Base-by-base conservation (phyloP, 2,329 filamentous ascomycete genomes). In the Trichoderma citrinoviride region DNA sequence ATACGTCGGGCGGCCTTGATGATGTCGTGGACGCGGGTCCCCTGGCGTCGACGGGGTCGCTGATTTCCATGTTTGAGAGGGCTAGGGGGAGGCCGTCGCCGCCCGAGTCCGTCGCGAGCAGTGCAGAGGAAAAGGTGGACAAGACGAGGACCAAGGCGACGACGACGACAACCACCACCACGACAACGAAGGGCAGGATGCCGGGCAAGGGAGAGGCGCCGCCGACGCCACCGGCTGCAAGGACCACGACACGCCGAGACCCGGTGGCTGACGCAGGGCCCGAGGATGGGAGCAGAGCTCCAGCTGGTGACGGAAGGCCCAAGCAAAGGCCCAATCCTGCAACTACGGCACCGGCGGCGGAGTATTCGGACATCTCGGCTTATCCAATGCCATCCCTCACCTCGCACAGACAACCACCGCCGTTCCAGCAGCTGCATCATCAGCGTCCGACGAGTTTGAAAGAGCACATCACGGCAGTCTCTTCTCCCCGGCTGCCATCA, bases 31-130 rank as follows among this genome's bases (percentile, higher is more conserved):
- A 90, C 72, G 83, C 84, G 10, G 82, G 80, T 1, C 79, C 86
- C 6, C 87, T 90, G 56, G 79, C 84, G 25, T 82, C 89, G 0
- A 88, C 89, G 0, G 85, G 81, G 3, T 84, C 87, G 5, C 79
- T 92, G 21, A 88, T 92, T 61, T 84, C 84, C 44, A 82, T 91
- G 77, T 92, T 92, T 69, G 90, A 93, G 75, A 79, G 82, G 67
- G 81, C 78, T 47, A 68, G 64, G 56, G 69, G 67, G 54, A 17
- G 56, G 5, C 56, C 49, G 1, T 65, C 56, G 47, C 63, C 63
- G 49, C 63, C 63, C 10, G 63, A 65, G 33, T 64, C 61, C 3
- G 46, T 64, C 10, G 37, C 33, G 25, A 54, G 60, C 46, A 29
- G 54, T 40, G 52, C 37, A 7, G 61, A 56, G 17, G 61, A 64